A percentile compares a stretch with the other conserved stretches of the same genome.
These are phyloP conservation scores for Colletotrichum echinochloae DNA, from an alignment of 2,329 filamentous ascomycete species.

Conservation along the genomic window DNA sequence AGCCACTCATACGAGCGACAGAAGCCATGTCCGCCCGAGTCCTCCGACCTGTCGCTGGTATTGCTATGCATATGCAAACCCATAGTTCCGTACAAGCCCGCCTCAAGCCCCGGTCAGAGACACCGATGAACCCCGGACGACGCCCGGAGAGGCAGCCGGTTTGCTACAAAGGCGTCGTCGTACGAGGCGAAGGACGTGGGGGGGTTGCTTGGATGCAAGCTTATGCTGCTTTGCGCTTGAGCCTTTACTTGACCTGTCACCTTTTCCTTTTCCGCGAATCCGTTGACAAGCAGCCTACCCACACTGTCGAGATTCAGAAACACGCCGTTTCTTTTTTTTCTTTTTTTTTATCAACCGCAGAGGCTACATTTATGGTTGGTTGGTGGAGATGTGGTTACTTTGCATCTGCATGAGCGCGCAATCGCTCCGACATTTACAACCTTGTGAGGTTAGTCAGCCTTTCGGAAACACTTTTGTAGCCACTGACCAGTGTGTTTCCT, in stretches of 20 bases:
- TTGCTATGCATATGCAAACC: constrained; percentile 19
- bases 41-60: not conserved
- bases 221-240: not conserved
- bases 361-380: not conserved
- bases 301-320: constrained; percentile 19
- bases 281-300: constrained; percentile 3
- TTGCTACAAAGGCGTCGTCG: constrained; percentile 15
- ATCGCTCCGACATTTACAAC: not conserved
- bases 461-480: not conserved
- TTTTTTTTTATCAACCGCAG: not conserved
- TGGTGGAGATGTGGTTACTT: not conserved
- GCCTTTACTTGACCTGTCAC: constrained; percentile 25
- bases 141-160: constrained; percentile 39
- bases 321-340: constrained; percentile 17
- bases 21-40: constrained; percentile 3
- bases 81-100: constrained; percentile 21
- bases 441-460: not conserved
- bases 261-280: constrained; percentile 18
- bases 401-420: constrained; percentile 15
- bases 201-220: not conserved
- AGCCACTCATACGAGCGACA: not conserved
- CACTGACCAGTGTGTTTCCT: not conserved
- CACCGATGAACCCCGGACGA: constrained; percentile 29
- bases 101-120: constrained; percentile 28
- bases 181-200: not conserved